Evolutionary conservation across 2,329 filamentous ascomycete genomes (phyloP), one percentile per base, ranked within the genome.

Genomic region (Emergomyces orientalis): DNA sequence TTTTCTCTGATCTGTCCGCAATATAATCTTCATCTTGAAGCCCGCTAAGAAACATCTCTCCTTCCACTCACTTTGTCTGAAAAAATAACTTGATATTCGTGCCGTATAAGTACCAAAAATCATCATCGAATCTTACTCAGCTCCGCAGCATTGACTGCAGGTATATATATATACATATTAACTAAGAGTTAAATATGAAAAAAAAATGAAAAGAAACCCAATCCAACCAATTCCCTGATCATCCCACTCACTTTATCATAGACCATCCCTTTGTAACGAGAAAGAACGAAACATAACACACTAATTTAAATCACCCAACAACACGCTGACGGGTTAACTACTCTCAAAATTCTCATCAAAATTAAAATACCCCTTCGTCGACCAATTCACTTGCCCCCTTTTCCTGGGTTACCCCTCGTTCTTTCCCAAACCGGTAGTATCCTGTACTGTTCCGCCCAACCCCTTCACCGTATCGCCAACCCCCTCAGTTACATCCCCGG

Each of bases 401-500:
- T 14, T 22, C 56, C 32, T n/a, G n/a, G n/a, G n/a, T n/a, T n/a
- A n/a, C 25, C 27, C 27, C 3, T 9, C 27, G 30, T 45, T 25
- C 61, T 57, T 30, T 1, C 55, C 55, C 27, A 30, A 32, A 34
- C 55, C 19, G 22, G 41, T 60, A 52, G 13, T 34, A 59, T 59
- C 61, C 39, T 34, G 22, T 3, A 34, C 61, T n/a, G 49, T 60
- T 9, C 61, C 56, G 3, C 61, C 61, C 8, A 47, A 17, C 3
- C 45, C 57, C 27, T 60, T 59, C 41, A 57, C 43, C 17, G 49
- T 45, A 25, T 41, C 41, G 34, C 61, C 43, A 17, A 64, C 39
- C 1, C 60, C 60, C 27, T 55, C 32, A 9, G 60, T 47, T 27
- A 45, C 52, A 52, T 62, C 49, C 13, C 47, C 59, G 6, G 52